Base-by-base conservation (phyloP, 2,329 filamentous ascomycete genomes). In the Aspergillus fumigatiaffinis region DNA sequence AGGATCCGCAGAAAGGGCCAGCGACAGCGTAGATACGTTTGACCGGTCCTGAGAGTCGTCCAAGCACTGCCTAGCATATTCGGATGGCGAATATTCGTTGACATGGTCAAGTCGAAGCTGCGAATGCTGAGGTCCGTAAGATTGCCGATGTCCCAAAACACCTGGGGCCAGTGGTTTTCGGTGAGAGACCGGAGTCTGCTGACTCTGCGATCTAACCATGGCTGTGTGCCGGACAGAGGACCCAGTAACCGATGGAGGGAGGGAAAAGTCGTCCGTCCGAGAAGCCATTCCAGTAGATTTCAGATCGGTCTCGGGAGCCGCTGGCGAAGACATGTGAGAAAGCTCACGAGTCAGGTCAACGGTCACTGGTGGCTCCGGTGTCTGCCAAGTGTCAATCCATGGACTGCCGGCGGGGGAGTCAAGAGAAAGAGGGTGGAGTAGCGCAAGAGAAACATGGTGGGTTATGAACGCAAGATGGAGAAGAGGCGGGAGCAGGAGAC, bases 371-470 rank as follows among this genome's bases (percentile, higher is more conserved):
- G 68, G 61, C 60, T 76, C 74, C 70, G 74, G 70, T 68, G 69
- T 75, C 74, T 76, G 68, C 66, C 67, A 73, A 71, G 59, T 70
- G 73, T 76, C 72, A 76, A 76, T 74, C 73, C 72, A 71, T 64
- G 68, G 67, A 64, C 62, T 56, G 61, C 62, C 64, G 67, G 67
- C 64, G 66, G 59, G 63, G 65, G 62, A 59, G 59, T 49, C 53
- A 56, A 60, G 57, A 60, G 52, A 59, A 53, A 59, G 57, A 58
- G 51, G 54, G 58, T 56, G 44, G 55, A 60, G 54, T 60, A 64
- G 62, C 58, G 58, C 53, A 61, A 59, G 59, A 65, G 60, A 59
- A 64, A 63, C 54, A 64, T 60, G 57, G 66, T 65, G 63, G 63
- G 60, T 61, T 61, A 53, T 55, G 56, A 57, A 55, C 58, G 62